These are phyloP conservation scores for Phytophthora chlamydospora DNA, from an alignment of 352 stramenopile genomes.

Conservation along the genomic window DNA sequence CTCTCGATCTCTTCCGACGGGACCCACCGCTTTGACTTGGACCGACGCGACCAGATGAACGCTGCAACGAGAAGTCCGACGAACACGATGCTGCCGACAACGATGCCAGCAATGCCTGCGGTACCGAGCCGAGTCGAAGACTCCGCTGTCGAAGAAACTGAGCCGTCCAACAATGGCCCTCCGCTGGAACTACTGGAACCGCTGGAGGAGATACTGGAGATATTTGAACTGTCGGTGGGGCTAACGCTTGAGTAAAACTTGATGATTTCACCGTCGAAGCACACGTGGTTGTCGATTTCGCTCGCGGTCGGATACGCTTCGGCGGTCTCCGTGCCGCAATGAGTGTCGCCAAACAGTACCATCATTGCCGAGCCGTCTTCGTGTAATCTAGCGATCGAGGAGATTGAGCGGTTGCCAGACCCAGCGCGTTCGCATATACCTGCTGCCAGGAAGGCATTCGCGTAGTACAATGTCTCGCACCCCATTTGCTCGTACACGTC, in stretches of 20 bases:
- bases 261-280: not conserved
- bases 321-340: conserved; percentile 1
- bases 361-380: conserved; percentile 5
- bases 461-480: not conserved
- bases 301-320: not conserved
- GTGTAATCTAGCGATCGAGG: conserved; percentile 1
- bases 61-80: conserved; percentile 7
- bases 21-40: conserved; percentile 4
- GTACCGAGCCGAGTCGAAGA: conserved; percentile 10
- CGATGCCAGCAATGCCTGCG: conserved; percentile 8
- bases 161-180: not conserved
- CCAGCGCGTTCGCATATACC: conserved; percentile 5
- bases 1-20: conserved; percentile 2
- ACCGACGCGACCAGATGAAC: conserved; percentile 8
- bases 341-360: conserved; percentile 1
- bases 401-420: not conserved
- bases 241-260: conserved; percentile 18
- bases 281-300: conserved; percentile 6
- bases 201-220: no score
- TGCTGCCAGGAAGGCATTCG: conserved; percentile 7
- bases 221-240: not conserved
- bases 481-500: conserved; percentile 6
- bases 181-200: not conserved
- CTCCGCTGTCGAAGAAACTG: conserved; percentile 2
- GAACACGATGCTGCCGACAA: conserved; percentile 7